phyloP scores from a whole-genome alignment of 2,329 filamentous ascomycete genomes.

The Cryphonectria nitschkei region DNA sequence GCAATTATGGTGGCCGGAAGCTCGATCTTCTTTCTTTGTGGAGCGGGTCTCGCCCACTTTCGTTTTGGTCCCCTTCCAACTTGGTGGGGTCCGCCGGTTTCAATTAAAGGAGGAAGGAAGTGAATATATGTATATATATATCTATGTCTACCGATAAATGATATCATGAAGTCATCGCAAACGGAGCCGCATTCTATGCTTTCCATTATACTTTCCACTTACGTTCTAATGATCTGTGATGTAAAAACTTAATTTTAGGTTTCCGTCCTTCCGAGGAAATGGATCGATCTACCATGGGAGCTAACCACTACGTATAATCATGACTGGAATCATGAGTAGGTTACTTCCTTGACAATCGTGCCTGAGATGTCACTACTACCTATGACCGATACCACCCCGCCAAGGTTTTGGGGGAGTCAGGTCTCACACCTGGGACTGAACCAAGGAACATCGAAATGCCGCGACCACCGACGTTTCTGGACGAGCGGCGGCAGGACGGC shows the following conservation, averaged over 20 bases:
- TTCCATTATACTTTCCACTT: background rate
- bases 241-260: background rate
- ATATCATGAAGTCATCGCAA: too few species aligned
- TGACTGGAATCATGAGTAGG: background rate
- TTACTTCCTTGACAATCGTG: background rate
- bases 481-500: background rate
- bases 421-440: background rate
- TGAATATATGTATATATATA: too few species aligned
- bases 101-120: too few species aligned
- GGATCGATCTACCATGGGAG: background rate
- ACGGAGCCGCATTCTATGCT: background rate
- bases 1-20: too few species aligned
- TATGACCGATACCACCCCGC: background rate
- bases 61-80: too few species aligned
- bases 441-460: conserved; percentile 1
- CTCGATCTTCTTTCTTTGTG: too few species aligned
- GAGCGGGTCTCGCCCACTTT: too few species aligned
- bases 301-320: background rate
- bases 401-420: background rate
- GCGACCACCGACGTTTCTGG: background rate
- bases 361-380: background rate
- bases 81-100: too few species aligned
- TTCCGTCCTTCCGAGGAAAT: conserved; percentile 1
- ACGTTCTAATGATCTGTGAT: background rate
- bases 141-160: too few species aligned